Base-by-base conservation (phyloP, 2,329 filamentous ascomycete species). In the Penicillium sp. region DNA sequence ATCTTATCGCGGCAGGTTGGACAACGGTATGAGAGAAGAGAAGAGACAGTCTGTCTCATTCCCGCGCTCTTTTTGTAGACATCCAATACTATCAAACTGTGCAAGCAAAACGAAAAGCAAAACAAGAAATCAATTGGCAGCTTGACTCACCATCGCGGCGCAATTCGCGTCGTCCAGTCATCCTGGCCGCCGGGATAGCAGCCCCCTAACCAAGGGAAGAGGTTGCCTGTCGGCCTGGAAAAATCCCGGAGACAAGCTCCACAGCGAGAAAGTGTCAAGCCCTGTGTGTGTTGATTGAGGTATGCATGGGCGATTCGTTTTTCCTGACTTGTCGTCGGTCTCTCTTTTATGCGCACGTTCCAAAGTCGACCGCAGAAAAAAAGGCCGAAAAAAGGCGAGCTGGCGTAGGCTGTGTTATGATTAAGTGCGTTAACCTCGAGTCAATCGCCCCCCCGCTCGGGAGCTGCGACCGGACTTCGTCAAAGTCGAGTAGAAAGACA, bases 61-160 rank as follows among this genome's bases (percentile, higher is more conserved):
- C n/a, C n/a, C 47, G 24, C 33, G 2, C 28, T 30, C 30, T 47
- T 23, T 24, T 50, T 24, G 21, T 46, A 18, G 45, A 9, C 20
- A 35, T 43, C 20, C 9, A 43, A 18, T 12, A 20, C 4, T 18
- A 18, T 11, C 40, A 12, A 11, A 23, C 8, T 23, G 40, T 18
- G 40, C 40, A 38, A 38, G 42, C 16, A 54, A 48, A 52, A 49
- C 24, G 46, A 52, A 40, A 57, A 48, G 35, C 23, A 47, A 48
- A 21, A 5, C 21, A 47, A 21, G 2, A 26, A n/a, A 21, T 48
- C 47, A n/a, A 18, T 38, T 18, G 20, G 14, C 14, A 43, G 30
- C 30, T 55, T 60, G 53, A 74, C 72, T 73, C 60, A 74, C 72
- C 72, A 73, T 74, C 69, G 58, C 67, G 62, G 61, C 68, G 66